Conservation (phyloP, 225 moss, liverwort and hornwort species). For the Straminergon stramineum region DNA sequence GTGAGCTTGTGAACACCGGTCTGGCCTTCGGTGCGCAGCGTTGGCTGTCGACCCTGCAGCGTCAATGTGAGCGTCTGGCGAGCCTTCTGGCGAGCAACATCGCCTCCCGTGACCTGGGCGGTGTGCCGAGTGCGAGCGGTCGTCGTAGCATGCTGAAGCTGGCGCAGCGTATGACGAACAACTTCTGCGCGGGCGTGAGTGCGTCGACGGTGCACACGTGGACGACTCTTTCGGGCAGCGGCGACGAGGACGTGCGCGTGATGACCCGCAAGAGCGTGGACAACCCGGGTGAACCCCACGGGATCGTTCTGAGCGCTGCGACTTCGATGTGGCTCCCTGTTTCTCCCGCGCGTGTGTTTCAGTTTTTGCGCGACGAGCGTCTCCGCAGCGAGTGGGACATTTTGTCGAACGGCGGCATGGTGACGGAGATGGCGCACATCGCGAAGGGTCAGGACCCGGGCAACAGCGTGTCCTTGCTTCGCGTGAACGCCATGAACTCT, state of each 20-base stretch:
- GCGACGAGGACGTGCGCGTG: constrained; percentile 93
- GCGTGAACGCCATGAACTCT: constrained; percentile 46
- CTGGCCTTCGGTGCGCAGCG: constrained; percentile 83
- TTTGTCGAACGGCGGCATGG: constrained; percentile 46
- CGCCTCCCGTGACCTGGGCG: constrained; percentile 65
- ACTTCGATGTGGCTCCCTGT: constrained; percentile 92
- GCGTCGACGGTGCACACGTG: constrained; percentile 85
- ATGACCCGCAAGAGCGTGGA: constrained; percentile 97
- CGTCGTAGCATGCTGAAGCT: constrained; percentile 72
- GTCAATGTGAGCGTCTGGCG: constrained; percentile 82
- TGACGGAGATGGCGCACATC: constrained; percentile 55
- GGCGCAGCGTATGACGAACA: constrained; percentile 96
- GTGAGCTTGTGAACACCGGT: constrained; percentile 68
- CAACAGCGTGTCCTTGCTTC: constrained; percentile 49
- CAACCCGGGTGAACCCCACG: constrained; percentile 95
- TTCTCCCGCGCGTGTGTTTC: constrained; percentile 33
- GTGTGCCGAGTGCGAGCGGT: constrained; percentile 68
- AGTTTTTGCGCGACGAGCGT: constrained; percentile 45
- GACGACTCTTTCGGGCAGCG: constrained; percentile 73
- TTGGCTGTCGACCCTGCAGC: constrained; percentile 77
- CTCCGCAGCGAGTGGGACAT: constrained; percentile 58
- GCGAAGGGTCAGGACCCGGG: constrained; percentile 48
- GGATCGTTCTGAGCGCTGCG: constrained; percentile 81
- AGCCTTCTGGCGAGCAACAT: constrained; percentile 79
- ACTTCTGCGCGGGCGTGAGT: constrained; percentile 88